Base-by-base conservation (phyloP, 805 yeast genomes). In the Lachancea quebecensis region DNA sequence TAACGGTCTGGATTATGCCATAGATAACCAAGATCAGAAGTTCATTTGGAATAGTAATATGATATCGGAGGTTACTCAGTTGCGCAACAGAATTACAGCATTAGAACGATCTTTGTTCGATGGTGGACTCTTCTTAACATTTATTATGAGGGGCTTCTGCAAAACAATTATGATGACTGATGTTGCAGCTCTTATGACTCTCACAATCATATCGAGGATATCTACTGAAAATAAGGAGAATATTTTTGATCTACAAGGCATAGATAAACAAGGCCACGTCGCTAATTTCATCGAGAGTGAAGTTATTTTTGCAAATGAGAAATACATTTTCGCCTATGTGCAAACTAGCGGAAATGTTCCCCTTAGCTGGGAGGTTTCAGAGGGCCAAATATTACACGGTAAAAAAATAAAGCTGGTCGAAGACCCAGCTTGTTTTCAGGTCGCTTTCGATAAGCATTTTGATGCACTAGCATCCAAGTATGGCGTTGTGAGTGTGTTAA, bases 321-420 rank as follows among this genome's bases (percentile, higher is more conserved):
- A 50, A 4, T 62, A 75, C 66, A 65, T 72, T 67, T 84, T 81
- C 55, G 79, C 96, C 1, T 91, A 83, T 63, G 75, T 84, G 0
- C 96, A 89, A 65, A 74, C 90, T 2, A 70, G 96, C 53, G 99
- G 98, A 3, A 85, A 95, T 27, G 90, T 90, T 1, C 99, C 99
- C 0, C 68, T 93, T 6, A 91, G 87, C 58, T 93, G 95, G 95
- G 99, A 91, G 58, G 91, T 89, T 55, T 95, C 86, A 50, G 71
- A 67, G 37, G 64, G 66, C 29, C 70, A 66, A 44, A 80, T 93
- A 10, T 66, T 93, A 45, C 79, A 89, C 35, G 78, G 85, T 35
- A 91, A 91, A 27, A 91, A 87, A 59, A 81, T 88, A 35, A 78
- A 78, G 31, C 68, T 93, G n/a, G 79, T 90, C 0, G 74, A 95